Conservation (phyloP, 2,329 filamentous ascomycete species). For the Clarireedia hainanense region DNA sequence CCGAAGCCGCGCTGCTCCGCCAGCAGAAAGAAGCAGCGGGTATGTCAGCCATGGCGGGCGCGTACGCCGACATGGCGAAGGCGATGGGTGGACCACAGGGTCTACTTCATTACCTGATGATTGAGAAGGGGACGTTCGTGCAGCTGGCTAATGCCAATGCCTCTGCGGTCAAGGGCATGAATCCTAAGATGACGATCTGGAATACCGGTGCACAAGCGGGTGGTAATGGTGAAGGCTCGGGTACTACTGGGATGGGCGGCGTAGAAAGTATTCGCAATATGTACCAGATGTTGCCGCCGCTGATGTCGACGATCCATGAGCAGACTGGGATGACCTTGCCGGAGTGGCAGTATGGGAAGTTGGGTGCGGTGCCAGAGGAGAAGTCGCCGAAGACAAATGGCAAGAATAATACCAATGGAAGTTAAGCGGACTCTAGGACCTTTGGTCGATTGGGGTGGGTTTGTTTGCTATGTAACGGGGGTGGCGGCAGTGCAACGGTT, state of each 20-base stretch:
- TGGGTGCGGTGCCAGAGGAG: conserved; percentile 28
- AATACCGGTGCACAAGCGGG: conserved; percentile 57
- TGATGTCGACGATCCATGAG: conserved; percentile 79
- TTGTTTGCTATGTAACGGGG: too few species aligned
- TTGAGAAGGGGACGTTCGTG: conserved; percentile 73
- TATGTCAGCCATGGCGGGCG: conserved; percentile 67
- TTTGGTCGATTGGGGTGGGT: neutral
- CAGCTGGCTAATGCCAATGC: conserved; percentile 74
- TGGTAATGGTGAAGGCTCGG: conserved; percentile 19
- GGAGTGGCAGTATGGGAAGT: conserved; percentile 60
- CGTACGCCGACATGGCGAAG: conserved; percentile 63
- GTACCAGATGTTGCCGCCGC: conserved; percentile 75
- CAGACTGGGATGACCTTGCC: conserved; percentile 80
- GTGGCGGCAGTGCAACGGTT: too few species aligned
- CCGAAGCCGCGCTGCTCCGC: conserved; percentile 50
- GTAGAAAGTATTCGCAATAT: conserved; percentile 62
- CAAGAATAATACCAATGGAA: neutral
- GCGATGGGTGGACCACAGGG: conserved; percentile 73
- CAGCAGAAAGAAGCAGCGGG: conserved; percentile 71
- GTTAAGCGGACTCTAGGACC: neutral
- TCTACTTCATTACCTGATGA: conserved; percentile 79
- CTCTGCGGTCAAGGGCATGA: conserved; percentile 62
- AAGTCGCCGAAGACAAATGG: conserved; percentile 18
- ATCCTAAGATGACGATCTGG: conserved; percentile 89
- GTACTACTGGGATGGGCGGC: conserved; percentile 39